phyloP scores from a whole-genome alignment of 2,329 filamentous ascomycete species.

The Coniochaeta sp. region DNA sequence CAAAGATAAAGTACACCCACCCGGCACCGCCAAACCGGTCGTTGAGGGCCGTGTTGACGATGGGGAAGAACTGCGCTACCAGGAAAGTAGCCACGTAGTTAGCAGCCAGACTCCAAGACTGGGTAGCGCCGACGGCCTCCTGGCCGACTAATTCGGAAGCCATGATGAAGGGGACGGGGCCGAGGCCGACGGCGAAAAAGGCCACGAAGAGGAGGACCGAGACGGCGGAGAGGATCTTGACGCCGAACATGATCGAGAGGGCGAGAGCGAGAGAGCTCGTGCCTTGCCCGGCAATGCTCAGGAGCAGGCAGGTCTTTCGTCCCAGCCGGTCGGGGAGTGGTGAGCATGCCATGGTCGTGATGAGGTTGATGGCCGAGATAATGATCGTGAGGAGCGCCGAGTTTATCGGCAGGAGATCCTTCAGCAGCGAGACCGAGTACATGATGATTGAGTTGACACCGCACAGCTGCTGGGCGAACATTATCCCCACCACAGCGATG shows the following conservation, averaged over 20 bases:
- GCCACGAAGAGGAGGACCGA: constrained; percentile 80
- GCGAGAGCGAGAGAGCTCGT: constrained; percentile 69
- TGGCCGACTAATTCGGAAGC: constrained; percentile 84
- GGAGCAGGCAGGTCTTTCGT: constrained; percentile 75
- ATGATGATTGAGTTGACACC: constrained; percentile 97
- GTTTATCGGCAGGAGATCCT: constrained; percentile 71
- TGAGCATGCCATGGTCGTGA: constrained; percentile 74
- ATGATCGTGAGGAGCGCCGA: constrained; percentile 80
- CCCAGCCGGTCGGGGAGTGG: constrained; percentile 83
- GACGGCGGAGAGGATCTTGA: constrained; percentile 71
- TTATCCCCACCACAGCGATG: constrained; percentile 79
- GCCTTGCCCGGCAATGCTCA: constrained; percentile 81
- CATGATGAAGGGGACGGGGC: constrained; percentile 91
- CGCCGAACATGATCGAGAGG: constrained; percentile 66
- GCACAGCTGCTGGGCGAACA: constrained; percentile 87
- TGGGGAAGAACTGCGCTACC: constrained; percentile 91
- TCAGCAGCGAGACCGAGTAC: constrained; percentile 90
- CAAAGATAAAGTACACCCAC: constrained; percentile 89
- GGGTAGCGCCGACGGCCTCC: constrained; percentile 84
- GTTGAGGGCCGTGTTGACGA: constrained; percentile 71
- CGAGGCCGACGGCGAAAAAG: constrained; percentile 84
- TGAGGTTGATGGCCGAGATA: constrained; percentile 79
- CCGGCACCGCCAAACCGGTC: constrained; percentile 58
- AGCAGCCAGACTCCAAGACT: constrained; percentile 78
- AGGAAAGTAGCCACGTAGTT: constrained; percentile 90